Base-by-base conservation (phyloP, 306 rosid species). In the Erythrophleum fordii region DNA sequence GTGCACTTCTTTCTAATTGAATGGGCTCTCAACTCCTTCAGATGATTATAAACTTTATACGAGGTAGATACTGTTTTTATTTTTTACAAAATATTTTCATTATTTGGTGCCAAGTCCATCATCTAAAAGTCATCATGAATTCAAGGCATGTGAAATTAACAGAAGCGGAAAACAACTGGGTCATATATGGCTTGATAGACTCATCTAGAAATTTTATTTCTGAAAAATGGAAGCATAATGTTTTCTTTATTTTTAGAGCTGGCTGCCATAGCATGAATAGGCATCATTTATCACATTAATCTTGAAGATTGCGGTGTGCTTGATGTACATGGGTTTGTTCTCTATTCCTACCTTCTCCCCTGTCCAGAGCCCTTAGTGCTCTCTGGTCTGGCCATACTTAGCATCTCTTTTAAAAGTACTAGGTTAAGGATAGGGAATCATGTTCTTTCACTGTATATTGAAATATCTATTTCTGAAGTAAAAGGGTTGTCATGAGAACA, bases 1-100 rank as follows among this genome's bases (percentile, higher is more conserved):
- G 95, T 29, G 58, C 78, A 13, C 76, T 82, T 64, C 91, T 89
- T 71, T 83, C 83, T 68, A 62, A 76, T 16, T 87, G 87, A 87
- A 92, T 86, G 72, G 72, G 81, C 62, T 67, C 53, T 60, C 41
- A 17, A 34, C 62, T 14, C 70, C 41, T 49, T n/a, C 20, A 34
- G 20, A 61, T 7, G 12, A 64, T 17, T 16, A 10, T 67, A 14
- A 67, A 12, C 52, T 41, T 64, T 37, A 5, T 10, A 39, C 72
- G 2, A 68, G 73, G 73, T 42, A 41, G 18, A 9, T 39, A n/a
- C 72, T 20, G 25, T 62, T 62, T 31, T 62, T 5, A 59, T 59
- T 59, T 9, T 66, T 13, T 8, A 5, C 48, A 35, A 9, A 62
- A 11, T 59, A 59, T 28, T 60, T 29, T 14, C 67, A 28, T 28